These are phyloP conservation scores for Peronospora belbahrii DNA, from an alignment of 352 stramenopile species.

Conservation along the genomic window DNA sequence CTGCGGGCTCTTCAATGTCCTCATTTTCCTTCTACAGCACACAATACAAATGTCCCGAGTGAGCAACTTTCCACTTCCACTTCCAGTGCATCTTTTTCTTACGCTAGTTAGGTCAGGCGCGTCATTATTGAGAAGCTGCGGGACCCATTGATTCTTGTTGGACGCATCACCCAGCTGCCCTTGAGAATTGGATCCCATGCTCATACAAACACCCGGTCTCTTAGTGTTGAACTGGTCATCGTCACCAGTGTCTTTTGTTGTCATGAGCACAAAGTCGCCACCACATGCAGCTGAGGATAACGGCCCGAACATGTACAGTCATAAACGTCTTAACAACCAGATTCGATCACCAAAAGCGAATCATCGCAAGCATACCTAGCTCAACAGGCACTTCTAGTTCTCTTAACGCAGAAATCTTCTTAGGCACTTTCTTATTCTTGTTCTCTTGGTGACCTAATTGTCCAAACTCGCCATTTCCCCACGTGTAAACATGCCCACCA, in stretches of 20 bases:
- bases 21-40: conserved; percentile 32
- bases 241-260: conserved; percentile 52
- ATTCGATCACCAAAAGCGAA: not conserved
- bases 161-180: conserved; percentile 59
- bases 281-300: conserved; percentile 38
- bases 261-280: conserved; percentile 68
- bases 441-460: conserved; percentile 81
- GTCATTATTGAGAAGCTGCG: conserved; percentile 70
- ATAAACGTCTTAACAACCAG: conserved; percentile 4
- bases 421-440: conserved; percentile 79
- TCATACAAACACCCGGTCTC: conserved; percentile 72
- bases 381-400: conserved; percentile 71
- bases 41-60: conserved; percentile 2
- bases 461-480: conserved; percentile 66
- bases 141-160: conserved; percentile 78
- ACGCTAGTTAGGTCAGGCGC: conserved; percentile 48
- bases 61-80: not conserved
- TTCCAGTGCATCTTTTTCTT: conserved; percentile 6
- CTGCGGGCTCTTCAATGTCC: conserved; percentile 53
- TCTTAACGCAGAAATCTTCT: conserved; percentile 77
- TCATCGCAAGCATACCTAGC: conserved; percentile 27
- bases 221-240: conserved; percentile 72
- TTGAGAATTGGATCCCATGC: conserved; percentile 67
- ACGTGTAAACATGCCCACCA: conserved; percentile 69
- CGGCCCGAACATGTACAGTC: conserved; percentile 3